phyloP scores from a whole-genome alignment of 2,329 filamentous ascomycete genomes.

The Dactylellina parvicollis region DNA sequence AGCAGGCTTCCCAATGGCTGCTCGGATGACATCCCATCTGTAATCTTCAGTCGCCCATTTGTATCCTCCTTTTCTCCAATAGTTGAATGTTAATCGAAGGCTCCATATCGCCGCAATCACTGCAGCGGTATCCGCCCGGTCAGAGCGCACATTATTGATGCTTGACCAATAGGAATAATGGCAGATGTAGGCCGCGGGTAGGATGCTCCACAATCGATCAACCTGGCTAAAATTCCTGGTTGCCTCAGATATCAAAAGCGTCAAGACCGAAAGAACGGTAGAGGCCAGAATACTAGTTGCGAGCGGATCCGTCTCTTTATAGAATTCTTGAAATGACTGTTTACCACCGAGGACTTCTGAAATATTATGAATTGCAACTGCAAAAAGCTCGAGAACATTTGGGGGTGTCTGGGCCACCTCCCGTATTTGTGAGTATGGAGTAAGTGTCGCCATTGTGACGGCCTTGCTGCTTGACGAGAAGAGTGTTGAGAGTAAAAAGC shows the following conservation, averaged over 20 bases:
- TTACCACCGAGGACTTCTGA: constrained; percentile 27
- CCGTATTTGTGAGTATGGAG: constrained; percentile 17
- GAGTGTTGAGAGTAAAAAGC: too few species aligned
- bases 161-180: constrained; percentile 88
- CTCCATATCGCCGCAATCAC: constrained; percentile 70
- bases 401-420: constrained; percentile 25
- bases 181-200: constrained; percentile 85
- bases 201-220: constrained; percentile 88
- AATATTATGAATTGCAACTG: constrained; percentile 2
- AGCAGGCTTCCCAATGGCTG: constrained; percentile 69
- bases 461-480: too few species aligned
- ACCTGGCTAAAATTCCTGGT: constrained; percentile 98
- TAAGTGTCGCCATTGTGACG: constrained; percentile 40
- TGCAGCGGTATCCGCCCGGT: constrained; percentile 76
- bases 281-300: constrained; percentile 78
- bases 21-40: constrained; percentile 77
- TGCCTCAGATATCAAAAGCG: constrained; percentile 80
- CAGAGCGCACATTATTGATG: constrained; percentile 74
- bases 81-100: constrained; percentile 87
- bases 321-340: constrained; percentile 23
- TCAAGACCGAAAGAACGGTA: constrained; percentile 74
- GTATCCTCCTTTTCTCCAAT: constrained; percentile 95
- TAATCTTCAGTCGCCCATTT: constrained; percentile 91
- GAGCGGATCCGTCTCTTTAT: constrained; percentile 77
- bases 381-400: constrained; percentile 14